These are phyloP conservation scores for Lactarius vividus DNA, from an alignment of 768 basidiomycete genomes.

Conservation along the genomic window DNA sequence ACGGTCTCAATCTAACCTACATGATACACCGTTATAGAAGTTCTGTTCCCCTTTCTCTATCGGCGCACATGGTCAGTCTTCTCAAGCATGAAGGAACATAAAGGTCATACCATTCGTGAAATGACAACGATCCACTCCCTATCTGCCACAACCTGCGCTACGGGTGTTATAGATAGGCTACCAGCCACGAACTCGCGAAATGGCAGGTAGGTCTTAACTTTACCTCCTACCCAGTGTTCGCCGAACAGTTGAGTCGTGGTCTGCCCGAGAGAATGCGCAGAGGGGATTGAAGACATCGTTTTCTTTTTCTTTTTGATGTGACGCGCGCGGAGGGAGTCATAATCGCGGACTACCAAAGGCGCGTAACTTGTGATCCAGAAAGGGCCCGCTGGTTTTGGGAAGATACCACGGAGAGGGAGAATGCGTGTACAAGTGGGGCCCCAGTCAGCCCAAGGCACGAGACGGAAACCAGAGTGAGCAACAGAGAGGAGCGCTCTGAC, in stretches of 20 bases:
- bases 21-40: constrained; percentile 3
- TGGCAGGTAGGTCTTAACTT: constrained; percentile 10
- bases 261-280: neutral
- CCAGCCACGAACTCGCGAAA: constrained; percentile 15
- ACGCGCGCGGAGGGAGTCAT: constrained; percentile 5
- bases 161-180: neutral
- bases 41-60: constrained; percentile 1
- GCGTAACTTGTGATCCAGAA: constrained; percentile 13
- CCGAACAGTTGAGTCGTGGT: constrained; percentile 1
- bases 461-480: neutral
- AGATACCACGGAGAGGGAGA: neutral
- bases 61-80: neutral
- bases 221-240: constrained; percentile 6
- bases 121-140: constrained; percentile 20
- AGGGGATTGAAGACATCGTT: neutral
- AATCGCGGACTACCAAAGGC: constrained; percentile 16
- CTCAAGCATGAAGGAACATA: neutral
- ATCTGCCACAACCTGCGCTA: constrained; percentile 5
- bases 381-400: constrained; percentile 9
- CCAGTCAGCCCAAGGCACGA: constrained; percentile 11
- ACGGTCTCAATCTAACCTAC: constrained; percentile 2
- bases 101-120: constrained; percentile 4
- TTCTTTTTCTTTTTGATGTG: neutral
- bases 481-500: neutral
- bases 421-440: constrained; percentile 15